Base-by-base conservation (phyloP, 768 basidiomycete species). In the Kwoniella dendrophila region DNA sequence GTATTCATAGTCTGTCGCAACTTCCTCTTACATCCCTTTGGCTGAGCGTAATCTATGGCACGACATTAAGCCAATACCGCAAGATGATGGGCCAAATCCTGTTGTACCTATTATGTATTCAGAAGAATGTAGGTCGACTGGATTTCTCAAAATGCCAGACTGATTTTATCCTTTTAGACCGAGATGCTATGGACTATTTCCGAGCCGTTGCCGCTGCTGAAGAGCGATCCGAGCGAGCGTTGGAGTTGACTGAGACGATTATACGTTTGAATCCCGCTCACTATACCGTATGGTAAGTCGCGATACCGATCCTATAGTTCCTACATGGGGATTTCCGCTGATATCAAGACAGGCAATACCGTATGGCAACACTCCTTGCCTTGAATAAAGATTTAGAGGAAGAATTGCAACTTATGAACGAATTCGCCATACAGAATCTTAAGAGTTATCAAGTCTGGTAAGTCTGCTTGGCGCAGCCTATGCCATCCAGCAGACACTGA, bases 391-490 rank as follows among this genome's bases (percentile, higher is more conserved):
- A 89, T 27, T 83, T 98, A 61, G 83, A 86, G n/a, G 82, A 78
- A 3, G 95, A 99, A 81, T 83, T 97, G 1, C 80, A 79, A 53
- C 82, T 95, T 33, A 93, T 96, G 87, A 90, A 96, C 81, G 87
- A 87, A 67, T 84, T 97, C 56, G 90, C 92, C 22, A 83, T 87
- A 66, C 83, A 83, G 67, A 87, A 87, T 78, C 84, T 97, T 73
- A 99, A 98, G 81, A 92, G 88, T 10, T 98, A 98, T 79, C 96
- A 99, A 81, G 94, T 98, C 26, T 98, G 96, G 96, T 94, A 89
- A 80, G 84, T 92, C 64, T 27, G 4, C 32, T 81, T 44, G 83
- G 58, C 76, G 34, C 30, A 6, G 1, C 50, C 22, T 32, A 38
- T 8, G 36, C 8, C 4, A 48, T 7, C 33, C 36, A n/a, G 34